phyloP scores from a whole-genome alignment of 176 grass and related monocot species.

The Melocanna baccifera region DNA sequence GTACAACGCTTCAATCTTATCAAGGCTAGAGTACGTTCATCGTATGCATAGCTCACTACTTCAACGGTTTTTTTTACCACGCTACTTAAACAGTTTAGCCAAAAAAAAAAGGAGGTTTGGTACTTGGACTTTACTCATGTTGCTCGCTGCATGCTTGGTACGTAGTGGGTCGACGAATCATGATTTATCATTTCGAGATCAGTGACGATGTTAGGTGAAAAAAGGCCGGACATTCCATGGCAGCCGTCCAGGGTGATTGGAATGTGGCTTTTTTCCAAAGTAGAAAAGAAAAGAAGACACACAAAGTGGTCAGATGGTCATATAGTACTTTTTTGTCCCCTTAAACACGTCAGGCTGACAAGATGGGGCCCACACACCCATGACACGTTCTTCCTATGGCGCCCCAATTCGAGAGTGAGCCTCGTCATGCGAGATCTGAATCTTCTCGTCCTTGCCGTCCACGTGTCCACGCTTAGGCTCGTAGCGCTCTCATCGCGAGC shows the following conservation, averaged over 20 bases:
- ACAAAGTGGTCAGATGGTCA: neutral
- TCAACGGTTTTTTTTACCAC: neutral
- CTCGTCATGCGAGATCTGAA: conserved; percentile 33
- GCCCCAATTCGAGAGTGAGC: neutral
- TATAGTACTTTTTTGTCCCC: neutral
- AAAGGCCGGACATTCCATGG: conserved; percentile 2
- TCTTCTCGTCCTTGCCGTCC: conserved; percentile 24
- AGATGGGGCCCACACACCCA: neutral
- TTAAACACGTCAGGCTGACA: neutral
- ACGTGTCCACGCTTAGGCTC: conserved; percentile 1
- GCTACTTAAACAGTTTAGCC: neutral
- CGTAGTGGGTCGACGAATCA: conserved; percentile 4
- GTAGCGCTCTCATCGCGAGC: neutral
- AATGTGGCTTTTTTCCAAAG: neutral
- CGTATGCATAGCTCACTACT: neutral
- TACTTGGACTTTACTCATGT: neutral
- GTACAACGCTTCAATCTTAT: too few relatives aligned
- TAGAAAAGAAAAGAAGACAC: neutral
- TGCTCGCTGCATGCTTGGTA: neutral
- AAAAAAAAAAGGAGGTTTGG: neutral
- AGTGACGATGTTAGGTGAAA: conserved; percentile 17
- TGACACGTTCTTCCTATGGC: neutral
- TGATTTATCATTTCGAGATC: neutral
- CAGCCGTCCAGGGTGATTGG: conserved; percentile 24
- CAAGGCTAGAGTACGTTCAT: too few relatives aligned